Conservation (phyloP, 2,329 filamentous ascomycete species). For the Daldinia sp. region DNA sequence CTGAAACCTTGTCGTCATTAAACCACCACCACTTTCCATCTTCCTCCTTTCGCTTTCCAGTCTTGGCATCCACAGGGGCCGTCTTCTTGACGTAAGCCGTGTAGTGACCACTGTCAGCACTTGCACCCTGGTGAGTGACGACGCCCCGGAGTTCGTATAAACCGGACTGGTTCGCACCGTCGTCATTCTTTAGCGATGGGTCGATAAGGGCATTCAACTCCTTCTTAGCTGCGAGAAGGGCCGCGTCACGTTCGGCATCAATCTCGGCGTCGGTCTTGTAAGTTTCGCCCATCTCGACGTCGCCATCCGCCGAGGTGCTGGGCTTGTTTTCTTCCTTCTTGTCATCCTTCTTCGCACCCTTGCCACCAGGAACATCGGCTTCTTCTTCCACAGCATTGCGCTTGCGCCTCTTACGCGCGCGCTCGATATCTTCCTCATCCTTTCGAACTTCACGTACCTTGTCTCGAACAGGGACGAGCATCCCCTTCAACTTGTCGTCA, state of each 20-base stretch:
- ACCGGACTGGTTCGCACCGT: slow-evolving; percentile 89
- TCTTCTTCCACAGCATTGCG: slow-evolving; percentile 60
- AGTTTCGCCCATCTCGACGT: slow-evolving; percentile 75
- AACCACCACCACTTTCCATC: slow-evolving; percentile 99
- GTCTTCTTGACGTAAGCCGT: slow-evolving; percentile 97
- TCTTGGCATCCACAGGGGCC: slow-evolving; percentile 73
- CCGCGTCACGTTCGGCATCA: slow-evolving; percentile 81
- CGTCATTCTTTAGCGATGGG: slow-evolving; percentile 76
- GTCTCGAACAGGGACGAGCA: slow-evolving; percentile 90
- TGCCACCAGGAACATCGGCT: slow-evolving; percentile 58
- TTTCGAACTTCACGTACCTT: slow-evolving; percentile 95
- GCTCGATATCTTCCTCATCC: slow-evolving; percentile 92
- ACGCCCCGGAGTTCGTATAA: slow-evolving; percentile 94
- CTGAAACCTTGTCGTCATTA: slow-evolving; percentile 96
- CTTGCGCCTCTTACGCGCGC: slow-evolving; percentile 91
- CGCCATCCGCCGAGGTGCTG: slow-evolving; percentile 63
- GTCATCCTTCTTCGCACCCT: slow-evolving; percentile 57
- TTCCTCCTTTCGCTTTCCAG: slow-evolving; percentile 79
- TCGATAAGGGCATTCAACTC: slow-evolving; percentile 83
- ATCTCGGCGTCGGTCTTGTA: slow-evolving; percentile 96
- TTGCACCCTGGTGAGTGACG: slow-evolving; percentile 95
- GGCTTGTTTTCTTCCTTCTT: slow-evolving; percentile 51
- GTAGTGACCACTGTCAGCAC: slow-evolving; percentile 97
- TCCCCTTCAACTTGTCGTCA: slow-evolving; percentile 84
- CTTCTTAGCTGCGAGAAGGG: slow-evolving; percentile 83